A percentile compares a stretch with the other conserved stretches of the same genome.
phyloP scores from a whole-genome alignment of 495 filamentous ascomycete genomes.

The Physcia stellaris region DNA sequence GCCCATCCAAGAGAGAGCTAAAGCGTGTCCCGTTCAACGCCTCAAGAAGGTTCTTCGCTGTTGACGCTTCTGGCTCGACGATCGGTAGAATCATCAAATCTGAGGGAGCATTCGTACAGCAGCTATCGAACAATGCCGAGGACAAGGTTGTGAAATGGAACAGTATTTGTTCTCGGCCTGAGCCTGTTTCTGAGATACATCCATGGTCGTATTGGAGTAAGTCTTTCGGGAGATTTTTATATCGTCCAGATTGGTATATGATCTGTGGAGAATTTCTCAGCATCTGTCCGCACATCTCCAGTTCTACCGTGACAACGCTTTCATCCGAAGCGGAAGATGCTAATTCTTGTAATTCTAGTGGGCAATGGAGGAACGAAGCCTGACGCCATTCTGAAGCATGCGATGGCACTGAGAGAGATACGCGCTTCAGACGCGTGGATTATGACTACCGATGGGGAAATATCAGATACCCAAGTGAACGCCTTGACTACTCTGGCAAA shows the following conservation, averaged over 20 bases:
- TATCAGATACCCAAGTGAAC: constrained; percentile 6
- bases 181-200: not conserved
- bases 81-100: constrained; percentile 4
- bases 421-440: constrained; percentile 17
- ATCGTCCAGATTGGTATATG: too few relatives aligned
- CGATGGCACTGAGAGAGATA: constrained; percentile 1
- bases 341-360: too few relatives aligned
- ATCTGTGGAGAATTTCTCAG: too few relatives aligned
- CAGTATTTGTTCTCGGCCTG: not conserved
- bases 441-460: constrained; percentile 20
- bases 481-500: constrained; percentile 12
- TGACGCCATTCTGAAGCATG: constrained; percentile 4
- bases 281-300: too few relatives aligned
- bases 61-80: constrained; percentile 7
- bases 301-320: too few relatives aligned
- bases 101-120: constrained; percentile 2
- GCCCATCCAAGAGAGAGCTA: too few relatives aligned
- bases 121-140: not conserved
- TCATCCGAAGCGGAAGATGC: too few relatives aligned
- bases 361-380: constrained; percentile 9
- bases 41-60: constrained; percentile 11
- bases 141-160: constrained; percentile 3
- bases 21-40: not conserved
- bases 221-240: too few relatives aligned
- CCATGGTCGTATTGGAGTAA: too few relatives aligned